Conservation (phyloP, 2,329 filamentous ascomycete genomes). For the Alternaria ventricosa region DNA sequence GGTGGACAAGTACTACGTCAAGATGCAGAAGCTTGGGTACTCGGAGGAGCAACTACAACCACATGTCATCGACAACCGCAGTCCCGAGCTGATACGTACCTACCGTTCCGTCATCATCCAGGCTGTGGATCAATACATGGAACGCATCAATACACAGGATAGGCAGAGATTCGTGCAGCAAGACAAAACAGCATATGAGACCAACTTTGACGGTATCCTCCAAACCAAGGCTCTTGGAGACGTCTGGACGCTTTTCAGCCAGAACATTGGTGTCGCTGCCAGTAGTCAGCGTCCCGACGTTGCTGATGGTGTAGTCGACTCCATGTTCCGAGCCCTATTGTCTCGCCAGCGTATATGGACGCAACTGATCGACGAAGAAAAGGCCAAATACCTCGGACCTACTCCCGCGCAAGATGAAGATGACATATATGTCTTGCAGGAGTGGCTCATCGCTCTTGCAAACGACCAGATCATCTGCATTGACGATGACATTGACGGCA, state of each 20-base stretch:
- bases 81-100: conserved; percentile 87
- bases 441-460: conserved; percentile 95
- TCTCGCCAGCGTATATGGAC: conserved; percentile 86
- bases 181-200: conserved; percentile 80
- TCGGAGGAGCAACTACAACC: conserved; percentile 76
- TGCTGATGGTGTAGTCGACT: conserved; percentile 91
- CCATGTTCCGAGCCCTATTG: conserved; percentile 90
- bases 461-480: conserved; percentile 99
- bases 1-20: conserved; percentile 94
- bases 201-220: conserved; percentile 79
- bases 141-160: conserved; percentile 85
- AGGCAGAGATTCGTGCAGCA: conserved; percentile 80
- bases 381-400: conserved; percentile 68
- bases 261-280: conserved; percentile 85
- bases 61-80: conserved; percentile 88
- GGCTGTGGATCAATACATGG: conserved; percentile 97
- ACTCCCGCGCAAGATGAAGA: conserved; percentile 70
- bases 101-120: conserved; percentile 95
- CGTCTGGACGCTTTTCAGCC: conserved; percentile 96
- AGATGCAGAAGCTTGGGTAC: conserved; percentile 91
- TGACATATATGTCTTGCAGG: conserved; percentile 74
- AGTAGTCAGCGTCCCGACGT: conserved; percentile 88
- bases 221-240: conserved; percentile 90
- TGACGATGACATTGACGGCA: conserved; percentile 69
- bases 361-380: conserved; percentile 85